These are phyloP conservation scores for Pseudohalonectria lignicola DNA, from an alignment of 2,329 filamentous ascomycete species.

Conservation along the genomic window DNA sequence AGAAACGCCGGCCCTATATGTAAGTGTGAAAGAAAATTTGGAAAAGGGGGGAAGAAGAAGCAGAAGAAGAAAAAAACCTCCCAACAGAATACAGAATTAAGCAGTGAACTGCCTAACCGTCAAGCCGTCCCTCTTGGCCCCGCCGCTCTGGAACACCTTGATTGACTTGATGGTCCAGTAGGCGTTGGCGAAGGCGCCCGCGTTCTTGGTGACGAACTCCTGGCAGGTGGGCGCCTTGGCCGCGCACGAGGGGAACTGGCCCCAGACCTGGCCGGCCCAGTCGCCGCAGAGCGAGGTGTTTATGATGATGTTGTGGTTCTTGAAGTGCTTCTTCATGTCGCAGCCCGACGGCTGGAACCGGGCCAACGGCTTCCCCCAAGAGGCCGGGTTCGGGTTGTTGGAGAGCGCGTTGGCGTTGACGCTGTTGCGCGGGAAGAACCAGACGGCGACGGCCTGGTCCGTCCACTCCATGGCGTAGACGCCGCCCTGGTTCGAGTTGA, in stretches of 20 bases:
- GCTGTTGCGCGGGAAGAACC: slow-evolving; percentile 61
- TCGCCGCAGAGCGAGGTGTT: slow-evolving; percentile 79
- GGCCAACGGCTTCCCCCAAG: slow-evolving; percentile 61
- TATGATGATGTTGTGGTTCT: slow-evolving; percentile 64
- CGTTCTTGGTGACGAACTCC: slow-evolving; percentile 61
- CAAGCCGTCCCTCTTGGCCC: no score
- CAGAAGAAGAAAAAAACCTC: background rate
- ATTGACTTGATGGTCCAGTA: slow-evolving; percentile 71
- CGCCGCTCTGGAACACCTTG: slow-evolving; percentile 46
- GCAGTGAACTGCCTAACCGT: no score
- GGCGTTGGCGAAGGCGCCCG: slow-evolving; percentile 56
- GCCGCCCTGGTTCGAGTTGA: slow-evolving; percentile 60
- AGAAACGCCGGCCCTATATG: no score
- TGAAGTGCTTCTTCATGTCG: slow-evolving; percentile 60
- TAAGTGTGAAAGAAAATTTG: background rate
- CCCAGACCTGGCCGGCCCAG: slow-evolving; percentile 71
- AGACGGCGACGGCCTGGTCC: slow-evolving; percentile 58
- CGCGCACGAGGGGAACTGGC: slow-evolving; percentile 42
- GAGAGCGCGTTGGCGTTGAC: slow-evolving; percentile 45
- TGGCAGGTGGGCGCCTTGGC: slow-evolving; percentile 54
- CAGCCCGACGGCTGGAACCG: slow-evolving; percentile 58
- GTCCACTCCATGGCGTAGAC: slow-evolving; percentile 74
- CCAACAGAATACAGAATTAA: no score
- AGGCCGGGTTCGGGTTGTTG: slow-evolving; percentile 52
- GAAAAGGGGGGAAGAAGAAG: background rate